Evolutionary conservation across 768 basidiomycete species (phyloP).

Genomic region (Boletus sensibilis): DNA sequence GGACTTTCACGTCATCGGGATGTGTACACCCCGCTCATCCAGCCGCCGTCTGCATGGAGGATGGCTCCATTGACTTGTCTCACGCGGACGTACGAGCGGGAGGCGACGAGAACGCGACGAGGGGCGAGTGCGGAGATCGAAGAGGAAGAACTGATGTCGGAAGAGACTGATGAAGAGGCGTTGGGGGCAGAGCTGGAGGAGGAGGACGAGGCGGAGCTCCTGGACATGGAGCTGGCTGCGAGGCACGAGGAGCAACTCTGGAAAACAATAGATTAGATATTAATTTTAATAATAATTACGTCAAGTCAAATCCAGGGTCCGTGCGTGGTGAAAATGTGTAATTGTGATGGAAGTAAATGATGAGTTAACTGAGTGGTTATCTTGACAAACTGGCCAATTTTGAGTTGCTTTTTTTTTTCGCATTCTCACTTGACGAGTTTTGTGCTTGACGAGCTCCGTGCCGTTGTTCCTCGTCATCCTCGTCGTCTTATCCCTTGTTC

Average conservation of each 20-base stretch:
- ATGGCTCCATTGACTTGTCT: conserved; percentile 14
- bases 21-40: conserved; percentile 38
- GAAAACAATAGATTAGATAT: conserved; percentile 19
- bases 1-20: conserved; percentile 28
- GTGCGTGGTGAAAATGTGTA: conserved; percentile 29
- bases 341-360: conserved; percentile 20
- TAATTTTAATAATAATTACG: conserved; percentile 13
- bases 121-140: conserved; percentile 18
- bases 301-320: conserved; percentile 22
- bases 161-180: conserved; percentile 38
- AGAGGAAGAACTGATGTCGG: conserved; percentile 29
- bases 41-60: conserved; percentile 25
- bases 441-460: conserved; percentile 17
- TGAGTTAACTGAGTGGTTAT: conserved; percentile 3
- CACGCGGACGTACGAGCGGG: conserved; percentile 25
- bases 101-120: conserved; percentile 18
- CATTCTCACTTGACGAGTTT: conserved; percentile 24
- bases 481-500: conserved; percentile 14
- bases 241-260: conserved; percentile 44
- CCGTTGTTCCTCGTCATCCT: conserved; percentile 13
- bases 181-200: conserved; percentile 41
- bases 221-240: conserved; percentile 34
- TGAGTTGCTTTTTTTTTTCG: conserved; percentile 19
- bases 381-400: conserved; percentile 17
- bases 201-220: conserved; percentile 41